These are phyloP conservation scores for Trichoderma arundinaceum DNA, from an alignment of 2,329 filamentous ascomycete species.

Conservation along the genomic window DNA sequence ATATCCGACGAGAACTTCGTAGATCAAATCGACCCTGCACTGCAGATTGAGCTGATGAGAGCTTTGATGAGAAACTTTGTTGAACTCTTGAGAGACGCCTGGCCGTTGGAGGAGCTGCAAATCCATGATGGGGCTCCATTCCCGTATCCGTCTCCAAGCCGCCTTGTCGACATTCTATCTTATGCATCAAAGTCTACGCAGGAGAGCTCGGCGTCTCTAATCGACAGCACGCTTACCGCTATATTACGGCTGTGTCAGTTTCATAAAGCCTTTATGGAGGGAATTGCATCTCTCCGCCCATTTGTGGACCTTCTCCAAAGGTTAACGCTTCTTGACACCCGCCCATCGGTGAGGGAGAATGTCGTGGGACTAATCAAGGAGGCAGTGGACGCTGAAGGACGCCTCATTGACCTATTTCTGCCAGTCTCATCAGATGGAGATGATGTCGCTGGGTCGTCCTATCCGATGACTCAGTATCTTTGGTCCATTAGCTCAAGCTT, in stretches of 20 bases:
- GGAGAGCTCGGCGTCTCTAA: slow-evolving; percentile 39
- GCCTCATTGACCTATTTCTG: slow-evolving; percentile 12
- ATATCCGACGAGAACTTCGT: slow-evolving; percentile 64
- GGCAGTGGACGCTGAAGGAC: slow-evolving; percentile 33
- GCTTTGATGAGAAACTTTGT: slow-evolving; percentile 41
- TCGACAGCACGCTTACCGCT: slow-evolving; percentile 39
- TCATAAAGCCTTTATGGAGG: slow-evolving; percentile 41
- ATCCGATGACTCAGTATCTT: slow-evolving; percentile 38
- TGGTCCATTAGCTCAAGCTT: slow-evolving; percentile 45
- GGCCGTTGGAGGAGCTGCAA: background rate
- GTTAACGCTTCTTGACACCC: slow-evolving; percentile 41
- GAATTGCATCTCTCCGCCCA: slow-evolving; percentile 35
- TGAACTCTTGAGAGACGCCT: slow-evolving; percentile 39
- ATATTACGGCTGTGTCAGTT: slow-evolving; percentile 42
- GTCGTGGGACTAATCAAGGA: slow-evolving; percentile 45
- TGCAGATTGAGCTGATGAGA: slow-evolving; percentile 41
- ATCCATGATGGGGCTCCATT: background rate
- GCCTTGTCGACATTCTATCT: slow-evolving; percentile 39
- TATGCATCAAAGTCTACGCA: slow-evolving; percentile 35
- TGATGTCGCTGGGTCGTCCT: background rate
- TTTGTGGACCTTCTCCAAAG: slow-evolving; percentile 37
- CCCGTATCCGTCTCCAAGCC: slow-evolving; percentile 29
- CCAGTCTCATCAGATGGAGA: background rate
- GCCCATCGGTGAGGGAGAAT: slow-evolving; percentile 40
- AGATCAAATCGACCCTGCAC: slow-evolving; percentile 40